Conservation (phyloP, 768 basidiomycete species). For the Leccinum variicolor region DNA sequence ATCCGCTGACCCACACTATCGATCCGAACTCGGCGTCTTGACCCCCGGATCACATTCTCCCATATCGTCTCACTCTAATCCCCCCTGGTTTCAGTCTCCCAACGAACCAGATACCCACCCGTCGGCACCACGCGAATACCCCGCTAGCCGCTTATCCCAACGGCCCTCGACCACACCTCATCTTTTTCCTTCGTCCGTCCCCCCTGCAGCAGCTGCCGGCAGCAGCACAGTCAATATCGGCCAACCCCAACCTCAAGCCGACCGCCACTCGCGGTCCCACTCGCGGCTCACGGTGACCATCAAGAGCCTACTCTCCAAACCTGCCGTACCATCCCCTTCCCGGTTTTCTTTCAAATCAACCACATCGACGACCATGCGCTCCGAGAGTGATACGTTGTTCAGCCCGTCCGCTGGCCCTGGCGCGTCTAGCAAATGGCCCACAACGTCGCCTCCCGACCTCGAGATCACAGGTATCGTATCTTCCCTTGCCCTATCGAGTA, state of each 20-base stretch:
- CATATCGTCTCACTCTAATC: conserved; percentile 15
- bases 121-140: conserved; percentile 1
- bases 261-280: conserved; percentile 10
- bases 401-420: conserved; percentile 9
- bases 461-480: conserved; percentile 13
- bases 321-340: conserved; percentile 22
- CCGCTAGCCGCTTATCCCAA: neutral
- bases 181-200: neutral
- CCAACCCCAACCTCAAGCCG: neutral
- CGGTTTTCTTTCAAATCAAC: conserved; percentile 21
- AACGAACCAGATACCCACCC: conserved; percentile 19
- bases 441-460: conserved; percentile 15
- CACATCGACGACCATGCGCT: neutral
- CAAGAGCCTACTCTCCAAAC: conserved; percentile 36
- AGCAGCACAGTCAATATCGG: neutral
- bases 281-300: conserved; percentile 27
- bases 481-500: neutral
- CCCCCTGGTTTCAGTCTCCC: conserved; percentile 13
- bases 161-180: conserved; percentile 21
- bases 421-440: conserved; percentile 9
- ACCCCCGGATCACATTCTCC: conserved; percentile 11
- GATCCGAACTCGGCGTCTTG: conserved; percentile 17
- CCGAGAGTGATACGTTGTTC: conserved; percentile 9
- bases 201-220: neutral
- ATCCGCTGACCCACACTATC: conserved; percentile 7